These are phyloP conservation scores for Incumbomyces lentus DNA, from an alignment of 2,329 filamentous ascomycete species.

Conservation along the genomic window DNA sequence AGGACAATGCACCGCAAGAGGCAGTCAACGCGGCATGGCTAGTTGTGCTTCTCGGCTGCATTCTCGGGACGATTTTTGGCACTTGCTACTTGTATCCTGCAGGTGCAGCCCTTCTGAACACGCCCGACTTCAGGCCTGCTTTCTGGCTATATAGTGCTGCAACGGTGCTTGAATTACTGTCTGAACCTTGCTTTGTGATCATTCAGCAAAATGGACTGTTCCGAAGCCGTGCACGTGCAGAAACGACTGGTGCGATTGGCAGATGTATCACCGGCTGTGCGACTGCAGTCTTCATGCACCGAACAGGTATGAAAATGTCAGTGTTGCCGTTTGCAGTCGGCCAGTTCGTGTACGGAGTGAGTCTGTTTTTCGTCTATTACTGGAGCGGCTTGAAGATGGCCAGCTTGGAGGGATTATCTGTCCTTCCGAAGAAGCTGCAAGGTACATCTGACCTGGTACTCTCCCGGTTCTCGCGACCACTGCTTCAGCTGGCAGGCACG, in stretches of 20 bases:
- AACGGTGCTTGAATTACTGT: conserved; percentile 62
- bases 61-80: conserved; percentile 55
- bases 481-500: conserved; percentile 65
- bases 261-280: conserved; percentile 68
- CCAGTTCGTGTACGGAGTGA: conserved; percentile 64
- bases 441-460: conserved; percentile 38
- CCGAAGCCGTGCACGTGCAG: conserved; percentile 67
- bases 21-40: conserved; percentile 84
- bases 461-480: conserved; percentile 56
- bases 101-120: conserved; percentile 40
- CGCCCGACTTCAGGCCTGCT: conserved; percentile 53
- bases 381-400: conserved; percentile 51
- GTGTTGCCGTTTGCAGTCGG: conserved; percentile 83
- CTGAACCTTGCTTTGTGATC: conserved; percentile 82
- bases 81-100: conserved; percentile 53
- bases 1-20: conserved; percentile 45
- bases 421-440: conserved; percentile 43
- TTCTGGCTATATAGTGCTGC: conserved; percentile 47
- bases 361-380: conserved; percentile 61
- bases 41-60: conserved; percentile 56
- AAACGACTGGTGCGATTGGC: conserved; percentile 68
- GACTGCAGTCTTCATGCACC: conserved; percentile 45
- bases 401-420: conserved; percentile 53
- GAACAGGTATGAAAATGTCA: conserved; percentile 47
- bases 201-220: conserved; percentile 75